Conservation (phyloP, 1,284 basidiomycete genomes). For the Lentinus polychrous region DNA sequence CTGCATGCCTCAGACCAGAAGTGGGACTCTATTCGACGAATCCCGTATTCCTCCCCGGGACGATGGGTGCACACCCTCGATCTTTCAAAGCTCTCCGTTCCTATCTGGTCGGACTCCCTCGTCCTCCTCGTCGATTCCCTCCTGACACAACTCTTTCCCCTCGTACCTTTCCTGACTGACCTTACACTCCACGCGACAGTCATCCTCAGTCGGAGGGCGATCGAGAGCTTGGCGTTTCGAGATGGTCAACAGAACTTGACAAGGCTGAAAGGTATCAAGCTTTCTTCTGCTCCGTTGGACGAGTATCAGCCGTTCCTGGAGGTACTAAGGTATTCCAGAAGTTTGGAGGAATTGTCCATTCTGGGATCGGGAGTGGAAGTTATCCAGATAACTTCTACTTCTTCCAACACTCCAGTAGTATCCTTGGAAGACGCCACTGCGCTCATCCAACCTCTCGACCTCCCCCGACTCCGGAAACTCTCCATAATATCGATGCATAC, state of each 20-base stretch:
- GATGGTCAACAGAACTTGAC: conserved; percentile 48
- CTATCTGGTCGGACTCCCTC: conserved; percentile 37
- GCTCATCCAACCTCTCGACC: conserved; percentile 36
- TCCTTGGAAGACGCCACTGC: conserved; percentile 5
- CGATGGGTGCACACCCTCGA: conserved; percentile 76
- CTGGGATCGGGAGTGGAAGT: conserved; percentile 52
- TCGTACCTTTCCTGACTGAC: conserved; percentile 61
- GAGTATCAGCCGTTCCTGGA: conserved; percentile 28
- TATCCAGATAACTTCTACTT: conserved; percentile 36
- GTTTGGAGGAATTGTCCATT: conserved; percentile 63
- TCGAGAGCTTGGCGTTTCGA: conserved; percentile 48
- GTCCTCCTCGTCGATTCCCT: conserved; percentile 50
- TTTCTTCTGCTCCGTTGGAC: conserved; percentile 13
- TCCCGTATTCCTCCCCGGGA: conserved; percentile 77
- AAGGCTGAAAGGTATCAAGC: conserved; percentile 51
- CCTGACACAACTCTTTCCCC: conserved; percentile 56
- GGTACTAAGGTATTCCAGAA: conserved; percentile 49
- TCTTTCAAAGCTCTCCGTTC: conserved; percentile 46
- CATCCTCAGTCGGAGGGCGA: conserved; percentile 51
- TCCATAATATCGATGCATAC: conserved; percentile 61
- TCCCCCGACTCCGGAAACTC: conserved; percentile 58
- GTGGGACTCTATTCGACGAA: conserved; percentile 82
- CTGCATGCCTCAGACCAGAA: conserved; percentile 60
- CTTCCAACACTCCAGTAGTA: conserved; percentile 16
- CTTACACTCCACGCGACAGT: conserved; percentile 56